phyloP scores from a whole-genome alignment of 2,329 filamentous ascomycete genomes.

The Zymoseptoria passerinii region DNA sequence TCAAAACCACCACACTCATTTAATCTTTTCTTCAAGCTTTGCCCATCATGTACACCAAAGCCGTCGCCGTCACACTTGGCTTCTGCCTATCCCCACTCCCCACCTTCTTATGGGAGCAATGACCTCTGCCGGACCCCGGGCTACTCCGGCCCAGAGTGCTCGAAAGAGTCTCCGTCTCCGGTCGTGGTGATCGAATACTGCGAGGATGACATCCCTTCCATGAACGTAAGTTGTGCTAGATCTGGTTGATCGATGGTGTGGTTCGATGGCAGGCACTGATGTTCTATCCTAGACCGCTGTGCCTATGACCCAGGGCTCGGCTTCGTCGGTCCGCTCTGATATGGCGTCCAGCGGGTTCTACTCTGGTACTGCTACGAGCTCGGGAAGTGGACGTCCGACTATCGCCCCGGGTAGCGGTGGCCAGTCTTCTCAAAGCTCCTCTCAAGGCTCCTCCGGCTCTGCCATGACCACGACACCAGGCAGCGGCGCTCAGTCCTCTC shows the following conservation, averaged over 20 bases:
- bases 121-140: background rate
- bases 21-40: background rate
- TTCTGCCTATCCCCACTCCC: background rate
- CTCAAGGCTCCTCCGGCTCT: too few species aligned
- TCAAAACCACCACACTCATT: background rate
- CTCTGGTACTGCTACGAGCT: background rate
- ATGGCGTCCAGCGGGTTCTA: background rate
- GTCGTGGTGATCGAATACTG: background rate
- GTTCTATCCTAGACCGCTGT: background rate
- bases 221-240: background rate
- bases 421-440: too few species aligned
- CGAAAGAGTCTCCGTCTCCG: background rate
- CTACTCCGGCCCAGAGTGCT: too few species aligned
- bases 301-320: background rate
- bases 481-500: too few species aligned
- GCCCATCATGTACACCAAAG: conserved; percentile 65
- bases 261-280: background rate
- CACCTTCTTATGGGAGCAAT: background rate
- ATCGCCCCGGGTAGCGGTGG: too few species aligned
- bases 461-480: too few species aligned
- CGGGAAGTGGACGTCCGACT: background rate
- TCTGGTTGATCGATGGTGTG: background rate
- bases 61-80: conserved; percentile 18
- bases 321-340: background rate
- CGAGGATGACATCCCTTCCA: background rate